These are phyloP conservation scores for Starmerella apicola DNA, from an alignment of 805 yeast species.

Conservation along the genomic window DNA sequence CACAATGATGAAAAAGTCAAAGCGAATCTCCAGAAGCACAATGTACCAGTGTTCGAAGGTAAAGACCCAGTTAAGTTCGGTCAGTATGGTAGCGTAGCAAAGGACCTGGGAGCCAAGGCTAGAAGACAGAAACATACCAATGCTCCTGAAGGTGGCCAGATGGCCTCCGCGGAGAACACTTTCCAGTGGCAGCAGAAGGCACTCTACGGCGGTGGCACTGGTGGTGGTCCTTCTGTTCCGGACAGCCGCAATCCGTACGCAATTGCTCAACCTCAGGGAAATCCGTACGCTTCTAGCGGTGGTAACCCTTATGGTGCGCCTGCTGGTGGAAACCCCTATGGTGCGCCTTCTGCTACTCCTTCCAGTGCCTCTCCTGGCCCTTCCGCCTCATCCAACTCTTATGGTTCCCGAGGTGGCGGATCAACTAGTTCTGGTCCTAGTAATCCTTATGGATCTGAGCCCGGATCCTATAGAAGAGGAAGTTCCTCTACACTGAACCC, in stretches of 20 bases:
- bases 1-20: constrained; percentile 38
- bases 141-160: constrained; percentile 15
- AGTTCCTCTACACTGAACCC: too few relatives aligned
- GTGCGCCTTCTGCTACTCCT: background rate
- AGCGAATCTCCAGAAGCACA: constrained; percentile 31
- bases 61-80: constrained; percentile 38
- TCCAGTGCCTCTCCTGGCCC: background rate
- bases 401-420: too few relatives aligned
- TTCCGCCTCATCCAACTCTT: background rate
- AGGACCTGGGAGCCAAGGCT: constrained; percentile 27
- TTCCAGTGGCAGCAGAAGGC: constrained; percentile 19
- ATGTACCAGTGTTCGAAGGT: constrained; percentile 33
- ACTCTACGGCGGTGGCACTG: constrained; percentile 18
- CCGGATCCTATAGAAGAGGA: background rate
- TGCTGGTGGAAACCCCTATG: constrained; percentile 1
- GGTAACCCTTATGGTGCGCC: background rate
- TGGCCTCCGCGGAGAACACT: constrained; percentile 17
- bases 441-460: background rate
- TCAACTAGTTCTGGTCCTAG: too few relatives aligned
- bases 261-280: constrained; percentile 16
- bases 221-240: background rate
- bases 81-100: constrained; percentile 40
- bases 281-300: constrained; percentile 17
- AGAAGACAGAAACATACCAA: constrained; percentile 15
- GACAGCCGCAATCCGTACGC: constrained; percentile 19